These are phyloP conservation scores for Beauveria bassiana DNA, from an alignment of 2,329 filamentous ascomycete genomes.

Conservation along the genomic window DNA sequence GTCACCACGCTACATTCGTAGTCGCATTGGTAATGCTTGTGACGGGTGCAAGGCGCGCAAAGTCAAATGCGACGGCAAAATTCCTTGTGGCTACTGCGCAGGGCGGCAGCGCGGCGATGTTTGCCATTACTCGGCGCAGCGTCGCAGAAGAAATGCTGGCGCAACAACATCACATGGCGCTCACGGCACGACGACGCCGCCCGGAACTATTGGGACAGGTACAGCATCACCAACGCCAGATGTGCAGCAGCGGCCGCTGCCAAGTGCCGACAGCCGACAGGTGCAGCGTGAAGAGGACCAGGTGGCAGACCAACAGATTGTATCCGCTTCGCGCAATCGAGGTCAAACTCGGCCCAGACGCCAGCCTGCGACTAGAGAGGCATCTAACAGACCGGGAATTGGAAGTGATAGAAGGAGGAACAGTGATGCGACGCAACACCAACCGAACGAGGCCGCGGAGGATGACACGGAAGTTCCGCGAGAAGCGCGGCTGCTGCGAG, in stretches of 20 bases:
- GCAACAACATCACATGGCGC: not conserved
- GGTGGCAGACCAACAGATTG: not conserved
- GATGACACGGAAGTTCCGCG: conserved; percentile 48
- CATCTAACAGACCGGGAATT: not conserved
- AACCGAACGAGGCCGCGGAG: conserved; percentile 24
- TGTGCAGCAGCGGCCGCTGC: not conserved
- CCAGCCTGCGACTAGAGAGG: conserved; percentile 13
- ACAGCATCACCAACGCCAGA: conserved; percentile 4
- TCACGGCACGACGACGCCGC: not conserved
- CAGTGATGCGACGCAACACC: not conserved
- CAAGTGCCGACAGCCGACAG: not conserved
- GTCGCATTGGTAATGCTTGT: conserved; percentile 45
- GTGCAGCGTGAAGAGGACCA: not conserved
- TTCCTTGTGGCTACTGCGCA: conserved; percentile 44
- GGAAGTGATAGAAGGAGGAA: not conserved
- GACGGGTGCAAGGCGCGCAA: conserved; percentile 47
- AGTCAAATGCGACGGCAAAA: conserved; percentile 47
- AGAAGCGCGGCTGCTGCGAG: conserved; percentile 43
- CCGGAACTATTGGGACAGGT: not conserved
- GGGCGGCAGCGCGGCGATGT: conserved; percentile 33
- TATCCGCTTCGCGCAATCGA: not conserved
- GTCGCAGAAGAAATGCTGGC: conserved; percentile 26
- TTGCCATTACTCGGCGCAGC: conserved; percentile 42
- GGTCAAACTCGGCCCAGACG: not conserved
- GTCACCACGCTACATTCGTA: conserved; percentile 23